Evolutionary conservation across 148 eudicot species (phyloP), one percentile per base, ranked within the genome.

Genomic region (Dianthus caryophyllus): DNA sequence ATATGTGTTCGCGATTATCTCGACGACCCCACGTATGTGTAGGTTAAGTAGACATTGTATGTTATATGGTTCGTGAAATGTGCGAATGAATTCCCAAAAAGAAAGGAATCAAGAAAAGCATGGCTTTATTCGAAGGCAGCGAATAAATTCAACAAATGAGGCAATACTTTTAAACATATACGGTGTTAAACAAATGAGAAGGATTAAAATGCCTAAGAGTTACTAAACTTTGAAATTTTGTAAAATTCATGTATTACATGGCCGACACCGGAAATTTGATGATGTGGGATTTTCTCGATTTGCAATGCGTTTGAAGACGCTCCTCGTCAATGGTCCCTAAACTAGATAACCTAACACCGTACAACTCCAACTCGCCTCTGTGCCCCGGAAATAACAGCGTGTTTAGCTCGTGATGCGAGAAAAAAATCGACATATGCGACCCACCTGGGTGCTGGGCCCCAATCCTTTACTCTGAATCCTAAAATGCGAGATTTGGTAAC

Each of bases 391-490:
- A 92, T 74, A 55, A 92, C 89, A 61, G 97, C 91, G 67, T 92
- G 84, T 75, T 84, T 89, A 22, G 94, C 96, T 21, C 86, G 93
- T 21, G 97, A 79, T 43, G 97, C 97, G 18, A 92, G 85, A 67
- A 92, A 92, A 80, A 92, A 92, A 67, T 92, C 97, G 8, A 89
- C 97, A 82, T 89, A 92, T 68, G 97, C 96, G 72, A 92, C 97
- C 96, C 97, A 92, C 77, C 97, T 81, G n/a, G 97, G 97, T 26
- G 96, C 96, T 11, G 97, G 93, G 0, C 97, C 97, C 97, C 97
- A 92, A 61, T 92, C 97, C 76, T 84, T 92, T 25, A 71, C 84
- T 73, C 97, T 73, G 70, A 87, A 89, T 47, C 69, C 83, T 65
- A 77, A 62, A 66, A 14, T 77, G 18, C 55, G 72, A 9, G 69